Base-by-base conservation (phyloP, 2,329 filamentous ascomycete species). In the Podosphaera xanthii region DNA sequence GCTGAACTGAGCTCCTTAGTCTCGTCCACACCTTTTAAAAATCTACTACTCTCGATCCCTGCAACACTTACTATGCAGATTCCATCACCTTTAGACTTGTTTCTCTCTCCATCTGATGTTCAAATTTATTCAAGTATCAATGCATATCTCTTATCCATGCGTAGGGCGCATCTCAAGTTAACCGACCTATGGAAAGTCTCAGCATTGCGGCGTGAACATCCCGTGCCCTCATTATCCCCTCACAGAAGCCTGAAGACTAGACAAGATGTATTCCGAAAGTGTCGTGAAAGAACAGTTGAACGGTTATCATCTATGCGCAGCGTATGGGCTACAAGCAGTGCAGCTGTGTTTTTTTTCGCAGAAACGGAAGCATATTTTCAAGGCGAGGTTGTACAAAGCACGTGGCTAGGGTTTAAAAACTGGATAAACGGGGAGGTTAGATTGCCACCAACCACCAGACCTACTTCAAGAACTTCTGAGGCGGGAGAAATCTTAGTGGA, bases 341-440 rank as follows among this genome's bases (percentile, higher is more conserved):
- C 89, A 2, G 84, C 87, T 1, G 80, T 94, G 3, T 96, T 95
- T 72, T 86, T 97, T 64, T 75, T 97, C 2, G 87, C 86, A 0
- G 90, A 96, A 69, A 84, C 87, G 12, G 86, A 91, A 64, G 82
- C 82, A 2, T 97, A 94, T 66, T 81, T 97, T 52, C 91, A 96
- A 69, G 87, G 86, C 0, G 89, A 95, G 67, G 83, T 97, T 5
- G 83, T 96, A 12, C 80, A 83, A 61, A 82, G 83, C 38, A 82
- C 87, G 1, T 96, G 89, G 81, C 78, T 83, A 14, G 82, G 86
- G 58, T 90, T 97, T 65, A 79, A 85, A 58, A 70, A 71, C 12
- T 96, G 90, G 88, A 74, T 94, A 22, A 75, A 75, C 44, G 59
- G 66, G 4, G 64, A 64, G 33, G 38, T 62, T 30, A 42, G 61